Percentiles rank a stretch among this genome's conserved stretches.
phyloP scores from a whole-genome alignment of 257 asterid species.

The Solanum chmielewskii region DNA sequence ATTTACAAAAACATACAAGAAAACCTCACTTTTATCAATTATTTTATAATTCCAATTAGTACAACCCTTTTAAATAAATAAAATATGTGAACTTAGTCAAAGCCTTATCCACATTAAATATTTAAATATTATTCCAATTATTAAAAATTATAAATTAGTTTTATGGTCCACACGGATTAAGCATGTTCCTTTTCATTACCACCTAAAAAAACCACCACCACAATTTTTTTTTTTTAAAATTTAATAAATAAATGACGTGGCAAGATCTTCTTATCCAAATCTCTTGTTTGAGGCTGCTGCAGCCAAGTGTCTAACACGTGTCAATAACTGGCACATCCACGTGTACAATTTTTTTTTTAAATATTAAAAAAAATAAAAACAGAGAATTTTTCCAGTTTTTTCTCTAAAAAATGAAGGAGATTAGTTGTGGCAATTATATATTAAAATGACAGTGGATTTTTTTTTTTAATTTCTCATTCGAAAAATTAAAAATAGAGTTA shows the following conservation, averaged over 20 bases:
- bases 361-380: no score
- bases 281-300: not conserved
- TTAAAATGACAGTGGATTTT: not conserved
- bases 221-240: not conserved
- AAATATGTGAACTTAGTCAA: not conserved
- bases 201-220: not conserved
- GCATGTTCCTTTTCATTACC: not conserved
- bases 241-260: not conserved
- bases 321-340: not conserved
- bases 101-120: not conserved
- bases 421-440: not conserved
- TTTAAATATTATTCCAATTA: not conserved
- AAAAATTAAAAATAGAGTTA: no score
- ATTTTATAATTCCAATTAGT: not conserved
- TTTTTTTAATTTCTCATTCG: not conserved
- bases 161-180: not conserved
- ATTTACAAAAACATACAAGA: not conserved
- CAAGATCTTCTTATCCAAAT: constrained; percentile 11
- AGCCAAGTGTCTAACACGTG: not conserved
- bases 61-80: not conserved
- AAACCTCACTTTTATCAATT: not conserved
- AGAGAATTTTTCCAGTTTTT: not conserved
- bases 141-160: not conserved
- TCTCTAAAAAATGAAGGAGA: not conserved
- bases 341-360: not conserved